phyloP scores from a whole-genome alignment of 805 yeast genomes.

The Kluyveromyces starmeri region DNA sequence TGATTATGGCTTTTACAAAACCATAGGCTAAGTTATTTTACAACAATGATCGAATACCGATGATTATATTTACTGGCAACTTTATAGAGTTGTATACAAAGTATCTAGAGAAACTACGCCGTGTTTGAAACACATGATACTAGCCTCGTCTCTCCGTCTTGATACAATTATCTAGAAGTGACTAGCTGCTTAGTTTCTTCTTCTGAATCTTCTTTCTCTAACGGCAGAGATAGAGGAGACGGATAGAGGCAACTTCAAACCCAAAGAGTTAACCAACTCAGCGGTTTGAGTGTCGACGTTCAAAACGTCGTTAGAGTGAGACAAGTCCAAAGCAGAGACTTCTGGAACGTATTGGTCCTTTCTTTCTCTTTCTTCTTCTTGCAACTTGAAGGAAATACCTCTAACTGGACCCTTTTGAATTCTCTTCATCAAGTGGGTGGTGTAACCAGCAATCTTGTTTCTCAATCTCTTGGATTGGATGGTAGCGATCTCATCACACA shows the following conservation, averaged over 20 bases:
- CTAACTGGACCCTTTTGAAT: slow-evolving; percentile 99
- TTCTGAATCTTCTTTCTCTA: slow-evolving; percentile 88
- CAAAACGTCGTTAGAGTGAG: slow-evolving; percentile 91
- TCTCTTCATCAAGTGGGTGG: slow-evolving; percentile 99
- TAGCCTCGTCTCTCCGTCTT: too few species aligned
- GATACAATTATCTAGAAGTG: too few species aligned
- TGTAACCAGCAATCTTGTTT: slow-evolving; percentile 99
- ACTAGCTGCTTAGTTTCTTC: slow-evolving; percentile 56
- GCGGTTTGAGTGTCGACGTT: slow-evolving; percentile 96
- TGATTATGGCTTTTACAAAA: too few species aligned
- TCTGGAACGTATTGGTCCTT: slow-evolving; percentile 99
- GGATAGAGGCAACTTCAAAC: slow-evolving; percentile 80
- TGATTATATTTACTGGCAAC: slow-evolving; percentile 2
- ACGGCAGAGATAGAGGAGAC: slow-evolving; percentile 82
- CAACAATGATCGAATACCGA: slow-evolving; percentile 6
- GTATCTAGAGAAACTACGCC: slow-evolving; percentile 9
- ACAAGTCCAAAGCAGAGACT: slow-evolving; percentile 97
- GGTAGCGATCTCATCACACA: slow-evolving; percentile 96
- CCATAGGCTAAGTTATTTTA: too few species aligned
- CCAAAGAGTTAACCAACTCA: slow-evolving; percentile 87
- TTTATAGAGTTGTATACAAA: slow-evolving; percentile 3
- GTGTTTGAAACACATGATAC: slow-evolving; percentile 15
- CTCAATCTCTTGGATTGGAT: slow-evolving; percentile 99
- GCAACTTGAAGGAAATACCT: slow-evolving; percentile 99
- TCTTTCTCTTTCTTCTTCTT: slow-evolving; percentile 99